Percentiles rank a stretch among this genome's conserved stretches.
These are phyloP conservation scores for Fraxinus paxiana DNA, from an alignment of 305 asterid genomes.

Conservation along the genomic window DNA sequence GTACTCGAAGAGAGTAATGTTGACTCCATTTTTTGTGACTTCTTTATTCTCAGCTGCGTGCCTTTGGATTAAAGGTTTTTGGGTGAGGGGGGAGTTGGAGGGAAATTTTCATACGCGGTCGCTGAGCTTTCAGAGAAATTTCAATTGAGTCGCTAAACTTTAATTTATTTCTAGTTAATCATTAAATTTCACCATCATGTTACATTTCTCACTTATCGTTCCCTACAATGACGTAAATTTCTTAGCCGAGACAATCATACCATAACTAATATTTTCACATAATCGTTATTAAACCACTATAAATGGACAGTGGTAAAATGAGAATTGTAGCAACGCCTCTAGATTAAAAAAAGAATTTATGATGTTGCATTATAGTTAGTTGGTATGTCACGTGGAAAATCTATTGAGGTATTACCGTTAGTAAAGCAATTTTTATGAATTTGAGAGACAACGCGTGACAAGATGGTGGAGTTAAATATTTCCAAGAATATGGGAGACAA, in stretches of 20 bases:
- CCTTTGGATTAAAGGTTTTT: constrained; percentile 2
- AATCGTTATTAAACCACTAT: background rate
- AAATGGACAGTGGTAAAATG: background rate
- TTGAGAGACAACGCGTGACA: background rate
- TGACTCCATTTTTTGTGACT: constrained; percentile 37
- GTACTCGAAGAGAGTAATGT: constrained; percentile 35
- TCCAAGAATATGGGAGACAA: background rate
- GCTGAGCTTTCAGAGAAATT: background rate
- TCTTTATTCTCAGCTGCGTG: constrained; percentile 2
- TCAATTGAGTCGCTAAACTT: background rate
- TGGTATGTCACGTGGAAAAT: background rate
- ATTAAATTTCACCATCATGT: background rate
- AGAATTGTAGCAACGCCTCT: background rate
- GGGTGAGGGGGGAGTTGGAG: background rate
- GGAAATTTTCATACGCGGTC: background rate
- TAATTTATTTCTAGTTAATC: background rate
- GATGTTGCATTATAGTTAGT: background rate
- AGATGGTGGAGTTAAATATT: background rate
- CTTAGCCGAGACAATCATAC: background rate
- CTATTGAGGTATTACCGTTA: background rate
- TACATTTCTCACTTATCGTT: background rate
- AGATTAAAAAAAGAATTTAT: background rate
- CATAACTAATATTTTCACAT: background rate
- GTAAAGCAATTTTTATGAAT: background rate
- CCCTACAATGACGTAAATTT: background rate